Evolutionary conservation across 192 early-diverging fungal genomes (phyloP).

Genomic region (Umbelopsis sp.): DNA sequence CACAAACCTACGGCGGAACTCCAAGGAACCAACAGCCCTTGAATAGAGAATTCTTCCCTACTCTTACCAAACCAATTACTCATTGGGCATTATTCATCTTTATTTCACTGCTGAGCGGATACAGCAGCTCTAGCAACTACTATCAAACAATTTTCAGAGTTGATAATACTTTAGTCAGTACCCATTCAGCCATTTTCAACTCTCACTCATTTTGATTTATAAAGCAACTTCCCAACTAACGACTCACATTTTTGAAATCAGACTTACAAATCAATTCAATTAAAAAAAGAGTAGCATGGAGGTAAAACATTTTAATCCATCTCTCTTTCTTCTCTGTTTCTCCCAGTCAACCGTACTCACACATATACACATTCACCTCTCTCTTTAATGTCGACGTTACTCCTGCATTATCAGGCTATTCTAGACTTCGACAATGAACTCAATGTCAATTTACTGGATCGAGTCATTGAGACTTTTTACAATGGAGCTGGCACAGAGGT

Average conservation of each 20-base stretch:
- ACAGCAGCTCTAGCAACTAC: background rate
- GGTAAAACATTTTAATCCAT: background rate
- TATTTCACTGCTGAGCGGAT: background rate
- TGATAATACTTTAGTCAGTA: slow-evolving; percentile 1
- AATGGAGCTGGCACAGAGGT: slow-evolving; percentile 69
- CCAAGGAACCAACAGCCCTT: background rate
- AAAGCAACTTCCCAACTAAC: background rate
- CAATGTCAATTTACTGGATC: slow-evolving; percentile 86
- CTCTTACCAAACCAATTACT: background rate
- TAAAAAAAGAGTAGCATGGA: slow-evolving; percentile 20
- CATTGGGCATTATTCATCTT: background rate
- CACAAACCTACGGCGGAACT: no score
- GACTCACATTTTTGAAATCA: background rate
- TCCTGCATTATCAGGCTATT: slow-evolving; percentile 41
- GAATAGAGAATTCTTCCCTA: background rate
- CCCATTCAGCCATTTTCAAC: background rate
- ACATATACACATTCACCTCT: background rate
- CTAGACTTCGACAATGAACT: slow-evolving; percentile 90
- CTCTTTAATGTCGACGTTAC: background rate
- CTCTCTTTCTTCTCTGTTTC: background rate
- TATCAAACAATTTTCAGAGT: background rate
- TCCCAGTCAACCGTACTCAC: background rate
- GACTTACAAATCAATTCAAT: slow-evolving; percentile 18
- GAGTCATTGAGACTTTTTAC: slow-evolving; percentile 85
- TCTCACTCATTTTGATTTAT: background rate